Base-by-base conservation (phyloP, 2,329 filamentous ascomycete species). In the Epichloe sylvatica region DNA sequence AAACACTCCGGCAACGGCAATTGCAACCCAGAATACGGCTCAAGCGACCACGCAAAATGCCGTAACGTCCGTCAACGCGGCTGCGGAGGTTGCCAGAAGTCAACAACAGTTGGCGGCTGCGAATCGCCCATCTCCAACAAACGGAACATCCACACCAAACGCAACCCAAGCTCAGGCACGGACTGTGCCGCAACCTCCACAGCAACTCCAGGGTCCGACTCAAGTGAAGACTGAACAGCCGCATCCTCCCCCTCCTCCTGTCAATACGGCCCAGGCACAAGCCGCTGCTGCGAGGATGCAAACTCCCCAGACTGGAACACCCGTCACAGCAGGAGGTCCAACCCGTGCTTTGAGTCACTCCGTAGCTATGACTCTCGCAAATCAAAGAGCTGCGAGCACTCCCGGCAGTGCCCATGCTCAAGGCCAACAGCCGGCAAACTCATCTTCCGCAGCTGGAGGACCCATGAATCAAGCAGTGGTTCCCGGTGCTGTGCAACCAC, bases 311-410 rank as follows among this genome's bases (percentile, higher is more conserved):
- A 61, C 64, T 1, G 67, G 67, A 3, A 67, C 66, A 1, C 64
- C 69, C 8, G 64, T 64, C 41, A 67, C 63, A 9, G 63, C 62
- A 9, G 59, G 65, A 43, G 63, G 66, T 7, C 63, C 62, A 9
- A 66, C 70, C 2, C 65, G 67, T 15, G 66, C 74, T 3, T 65
- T 75, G 33, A 73, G 67, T 30, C 73, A 76, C 57, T 70, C 72
- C 15, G 72, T 68, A 41, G 74, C 72, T n/a, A 67, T 76, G 54
- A 70, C 64, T 48, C 63, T 71, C 30, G 72, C 71, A n/a, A 74
- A 71, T 53, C 70, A 70, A 60, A 58, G 64, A 53, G 62, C 67
- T 21, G 59, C 59, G 5, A 59, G 53, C 50, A 65, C 64, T n/a
- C 65, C 67, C 5, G 60, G 61, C 38, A 60, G 60, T 50, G 59